Evolutionary conservation across 2,329 filamentous ascomycete species (phyloP), one percentile per base, ranked within the genome.

Genomic region (Calonectria pauciramosa): DNA sequence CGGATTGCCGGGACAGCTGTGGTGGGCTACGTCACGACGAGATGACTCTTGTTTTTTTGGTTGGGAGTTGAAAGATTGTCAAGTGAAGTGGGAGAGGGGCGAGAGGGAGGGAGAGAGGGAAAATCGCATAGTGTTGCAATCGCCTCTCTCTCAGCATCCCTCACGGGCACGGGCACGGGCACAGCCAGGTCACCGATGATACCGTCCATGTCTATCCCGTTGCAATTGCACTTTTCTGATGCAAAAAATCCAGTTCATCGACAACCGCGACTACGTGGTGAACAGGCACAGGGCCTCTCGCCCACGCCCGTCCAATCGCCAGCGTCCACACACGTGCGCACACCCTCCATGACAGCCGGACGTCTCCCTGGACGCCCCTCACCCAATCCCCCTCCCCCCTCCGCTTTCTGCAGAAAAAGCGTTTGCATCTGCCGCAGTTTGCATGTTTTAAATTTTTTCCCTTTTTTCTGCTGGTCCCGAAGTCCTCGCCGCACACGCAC

Each of bases 191-290:
- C 56, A 38, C 13, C 56, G 34, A 60, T 60, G 56, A 60, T 38
- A 60, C 56, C 30, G 56, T 60, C 56, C 56, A 23, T 36, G 56
- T 23, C 56, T 38, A 56, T 56, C 56, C 36, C 13, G 56, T 60
- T 26, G 56, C 56, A 60, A 60, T 60, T 51, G 59, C 60, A 70
- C 59, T 64, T 70, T 32, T 26, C 34, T 23, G 23, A 47, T 60
- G 51, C 54, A 34, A 60, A n/a, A 47, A 34, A 47, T 70, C 30
- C 68, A 36, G 30, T 49, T 70, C 54, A 49, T 70, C 66, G 44
- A 60, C 56, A 60, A 60, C 56, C 28, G 54, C 68, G 68, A 60
- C 56, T 70, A 70, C 68, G 68, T 70, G 68, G 68, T 70, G 60
- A 60, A 63, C 68, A 70, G 63, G 63, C 68, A 70, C 68, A 70